Percentiles rank a stretch among this genome's conserved stretches.
Evolutionary conservation across 1,284 basidiomycete genomes (phyloP).

Genomic region (Apiotrichum laibachii): DNA sequence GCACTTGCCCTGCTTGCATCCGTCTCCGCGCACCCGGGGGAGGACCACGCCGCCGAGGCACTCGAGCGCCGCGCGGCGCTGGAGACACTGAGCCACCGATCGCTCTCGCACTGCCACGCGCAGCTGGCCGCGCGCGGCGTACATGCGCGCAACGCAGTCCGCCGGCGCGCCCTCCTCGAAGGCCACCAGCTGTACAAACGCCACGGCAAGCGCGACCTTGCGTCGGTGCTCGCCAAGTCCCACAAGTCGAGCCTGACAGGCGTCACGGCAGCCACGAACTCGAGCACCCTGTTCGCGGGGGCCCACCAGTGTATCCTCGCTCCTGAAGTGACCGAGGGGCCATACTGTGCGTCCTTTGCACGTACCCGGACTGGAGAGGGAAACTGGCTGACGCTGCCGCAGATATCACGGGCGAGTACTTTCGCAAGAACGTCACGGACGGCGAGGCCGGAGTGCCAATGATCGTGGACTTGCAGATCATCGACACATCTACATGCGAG

Average conservation of each 20-base stretch:
- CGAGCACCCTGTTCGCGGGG: slow-evolving; percentile 15
- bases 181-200: not conserved
- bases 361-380: too few species aligned
- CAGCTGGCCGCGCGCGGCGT: slow-evolving; percentile 14
- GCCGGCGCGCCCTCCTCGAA: slow-evolving; percentile 7
- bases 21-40: slow-evolving; percentile 13
- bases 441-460: slow-evolving; percentile 57
- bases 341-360: slow-evolving; percentile 17
- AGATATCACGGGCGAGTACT: slow-evolving; percentile 28
- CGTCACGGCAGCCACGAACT: slow-evolving; percentile 13
- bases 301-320: slow-evolving; percentile 21
- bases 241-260: slow-evolving; percentile 20
- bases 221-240: slow-evolving; percentile 5
- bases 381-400: not conserved
- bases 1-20: not conserved
- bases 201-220: slow-evolving; percentile 1
- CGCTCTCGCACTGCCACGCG: slow-evolving; percentile 13
- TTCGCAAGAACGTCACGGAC: slow-evolving; percentile 58
- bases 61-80: slow-evolving; percentile 11
- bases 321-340: slow-evolving; percentile 25
- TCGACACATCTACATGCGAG: slow-evolving; percentile 69
- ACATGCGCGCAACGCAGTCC: slow-evolving; percentile 7
- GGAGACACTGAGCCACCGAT: slow-evolving; percentile 9
- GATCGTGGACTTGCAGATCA: slow-evolving; percentile 39
- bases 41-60: slow-evolving; percentile 14